Evolutionary conservation across 257 asterid genomes (phyloP), one percentile per base, ranked within the genome.

Genomic region (Fraxinus pennsylvanica): DNA sequence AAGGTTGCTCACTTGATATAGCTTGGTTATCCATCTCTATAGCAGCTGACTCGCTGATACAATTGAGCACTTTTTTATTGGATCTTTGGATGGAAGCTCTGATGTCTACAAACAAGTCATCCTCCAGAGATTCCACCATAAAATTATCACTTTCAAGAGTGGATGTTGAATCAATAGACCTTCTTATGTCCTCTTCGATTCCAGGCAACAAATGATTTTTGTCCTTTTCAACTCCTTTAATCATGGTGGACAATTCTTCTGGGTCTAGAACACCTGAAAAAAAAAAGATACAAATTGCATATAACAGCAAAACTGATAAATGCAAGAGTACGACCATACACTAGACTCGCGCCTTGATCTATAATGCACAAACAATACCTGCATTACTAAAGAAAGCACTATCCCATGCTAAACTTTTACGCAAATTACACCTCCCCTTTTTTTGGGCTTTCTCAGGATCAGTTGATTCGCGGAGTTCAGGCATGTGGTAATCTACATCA

Each of bases 61-160:
- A 74, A 74, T 78, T 73, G 76, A 85, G 74, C 74, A 86, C 67
- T 82, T 76, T 85, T 76, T 84, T 89, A 78, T 89, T 88, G 81
- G 98, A 92, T 84, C 94, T 91, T 88, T 96, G 99, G 80, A 93
- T 90, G 81, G 99, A 96, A 83, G 99, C 99, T 92, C 99, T 93
- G 73, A 96, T 88, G 79, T 96, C 99, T 59, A 83, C 85, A 85
- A 93, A 93, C 86, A 96, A 85, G 82, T 96, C 99, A 27, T 85
- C 94, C 79, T 92, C 98, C 9, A 84, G 83, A 82, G 84, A 85
- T 79, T 92, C 98, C 78, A 90, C 83, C 19, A 88, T 87, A 84
- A 93, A 83, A 84, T 78, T 77, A 81, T 92, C 97, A 87, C 94
- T 92, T 79, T 79, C 95, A 72, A 92, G 82, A 9, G 96, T 81